phyloP scores from a whole-genome alignment of 306 rosid species.

The Acacia crassicarpa region DNA sequence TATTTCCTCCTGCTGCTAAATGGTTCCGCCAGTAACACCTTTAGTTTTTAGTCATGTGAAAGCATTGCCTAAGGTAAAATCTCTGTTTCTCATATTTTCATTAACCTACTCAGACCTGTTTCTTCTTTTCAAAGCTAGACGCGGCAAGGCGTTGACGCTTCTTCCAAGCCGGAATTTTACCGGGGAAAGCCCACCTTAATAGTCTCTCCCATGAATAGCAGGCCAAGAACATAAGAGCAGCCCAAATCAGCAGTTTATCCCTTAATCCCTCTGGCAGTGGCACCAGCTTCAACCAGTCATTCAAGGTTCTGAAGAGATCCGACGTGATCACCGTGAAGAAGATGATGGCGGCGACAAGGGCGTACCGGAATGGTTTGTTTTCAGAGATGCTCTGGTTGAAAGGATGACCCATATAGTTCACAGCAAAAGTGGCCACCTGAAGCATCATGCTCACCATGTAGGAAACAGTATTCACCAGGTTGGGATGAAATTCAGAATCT shows the following conservation, averaged over 20 bases:
- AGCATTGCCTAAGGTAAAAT: constrained; percentile 22
- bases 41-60: constrained; percentile 18
- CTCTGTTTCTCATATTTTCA: not conserved
- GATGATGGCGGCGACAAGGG: constrained; percentile 67
- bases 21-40: constrained; percentile 20
- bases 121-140: constrained; percentile 69
- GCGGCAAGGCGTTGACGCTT: constrained; percentile 72
- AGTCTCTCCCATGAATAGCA: constrained; percentile 94
- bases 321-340: constrained; percentile 89
- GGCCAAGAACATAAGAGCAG: constrained; percentile 71
- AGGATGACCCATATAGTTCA: constrained; percentile 99
- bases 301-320: constrained; percentile 78
- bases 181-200: constrained; percentile 89
- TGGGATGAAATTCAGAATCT: constrained; percentile 89
- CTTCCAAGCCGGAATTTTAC: constrained; percentile 89
- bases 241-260: constrained; percentile 82
- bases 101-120: constrained; percentile 49
- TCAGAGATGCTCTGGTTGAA: constrained; percentile 95
- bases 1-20: constrained; percentile 13
- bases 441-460: constrained; percentile 99
- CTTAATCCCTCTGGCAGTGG: constrained; percentile 87
- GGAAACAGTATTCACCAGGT: constrained; percentile 94
- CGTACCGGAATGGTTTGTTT: constrained; percentile 81
- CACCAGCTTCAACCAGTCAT: constrained; percentile 86
- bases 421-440: constrained; percentile 99